phyloP scores from a whole-genome alignment of 176 grass and related monocot genomes.

The Oryza meyeriana region DNA sequence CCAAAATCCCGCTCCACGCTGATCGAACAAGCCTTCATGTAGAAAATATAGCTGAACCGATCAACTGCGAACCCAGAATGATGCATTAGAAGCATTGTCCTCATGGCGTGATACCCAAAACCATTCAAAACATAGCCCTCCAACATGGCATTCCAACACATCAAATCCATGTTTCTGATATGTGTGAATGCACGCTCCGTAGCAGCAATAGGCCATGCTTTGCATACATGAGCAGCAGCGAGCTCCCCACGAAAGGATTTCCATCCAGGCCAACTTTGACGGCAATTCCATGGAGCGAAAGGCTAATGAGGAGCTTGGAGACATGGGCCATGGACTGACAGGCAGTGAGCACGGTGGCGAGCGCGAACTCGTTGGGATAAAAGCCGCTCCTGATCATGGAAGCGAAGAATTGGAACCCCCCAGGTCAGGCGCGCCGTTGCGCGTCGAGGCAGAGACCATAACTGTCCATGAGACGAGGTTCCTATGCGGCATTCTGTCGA shows the following conservation, averaged over 20 bases:
- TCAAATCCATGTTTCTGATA: constrained; percentile 23
- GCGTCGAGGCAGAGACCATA: constrained; percentile 37
- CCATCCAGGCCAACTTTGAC: constrained; percentile 31
- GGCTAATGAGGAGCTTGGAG: constrained; percentile 12
- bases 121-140: constrained; percentile 42
- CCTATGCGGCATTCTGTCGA: constrained; percentile 46
- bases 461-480: constrained; percentile 59
- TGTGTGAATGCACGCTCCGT: constrained; percentile 27
- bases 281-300: constrained; percentile 36
- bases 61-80: constrained; percentile 17
- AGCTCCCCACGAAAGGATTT: constrained; percentile 39
- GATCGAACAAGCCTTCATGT: constrained; percentile 41
- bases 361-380: constrained; percentile 49
- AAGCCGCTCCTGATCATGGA: constrained; percentile 44
- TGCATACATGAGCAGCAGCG: constrained; percentile 50
- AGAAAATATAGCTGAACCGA: constrained; percentile 40
- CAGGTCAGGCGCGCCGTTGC: constrained; percentile 8
- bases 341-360: constrained; percentile 16
- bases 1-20: neutral
- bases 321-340: neutral
- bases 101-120: constrained; percentile 5
- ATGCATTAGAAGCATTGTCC: constrained; percentile 17
- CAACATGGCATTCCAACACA: constrained; percentile 55
- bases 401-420: neutral
- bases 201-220: constrained; percentile 20